A percentile compares a stretch with the other conserved stretches of the same genome.
Evolutionary conservation across 1,139 yeast genomes (phyloP).

Genomic region (Geotrichum australiense): DNA sequence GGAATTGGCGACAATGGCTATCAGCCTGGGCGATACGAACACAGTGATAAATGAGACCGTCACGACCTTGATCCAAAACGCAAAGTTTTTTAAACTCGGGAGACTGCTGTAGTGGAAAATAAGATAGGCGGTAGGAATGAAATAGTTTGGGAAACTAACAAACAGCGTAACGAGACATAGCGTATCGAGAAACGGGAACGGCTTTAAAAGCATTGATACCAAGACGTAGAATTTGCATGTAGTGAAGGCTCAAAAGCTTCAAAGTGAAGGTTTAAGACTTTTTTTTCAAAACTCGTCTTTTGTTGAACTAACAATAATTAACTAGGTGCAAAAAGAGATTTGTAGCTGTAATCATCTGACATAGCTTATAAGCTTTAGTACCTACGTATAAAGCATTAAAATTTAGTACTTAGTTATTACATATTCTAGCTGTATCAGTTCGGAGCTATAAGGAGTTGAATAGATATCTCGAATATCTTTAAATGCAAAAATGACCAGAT

Average conservation of each 20-base stretch:
- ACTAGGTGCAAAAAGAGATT: too few relatives aligned
- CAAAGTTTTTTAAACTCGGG: conserved; percentile 8
- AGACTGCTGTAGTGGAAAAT: conserved; percentile 17
- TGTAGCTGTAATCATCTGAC: too few relatives aligned
- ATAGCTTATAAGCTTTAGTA: too few relatives aligned
- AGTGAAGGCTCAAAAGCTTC: background rate
- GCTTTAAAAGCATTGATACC: conserved; percentile 7
- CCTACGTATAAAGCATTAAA: too few relatives aligned
- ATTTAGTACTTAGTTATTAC: too few relatives aligned
- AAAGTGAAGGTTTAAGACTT: background rate
- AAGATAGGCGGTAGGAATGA: conserved; percentile 28
- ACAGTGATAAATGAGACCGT: conserved; percentile 23
- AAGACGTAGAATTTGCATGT: background rate
- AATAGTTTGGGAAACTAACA: conserved; percentile 27
- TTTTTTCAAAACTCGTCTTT: too few relatives aligned
- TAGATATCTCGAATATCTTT: too few relatives aligned
- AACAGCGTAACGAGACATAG: conserved; percentile 30
- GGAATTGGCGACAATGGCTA: conserved; percentile 32
- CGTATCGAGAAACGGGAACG: conserved; percentile 31
- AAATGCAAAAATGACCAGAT: too few relatives aligned
- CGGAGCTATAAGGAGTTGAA: too few relatives aligned
- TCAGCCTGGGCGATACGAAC: conserved; percentile 26
- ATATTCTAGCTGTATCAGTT: too few relatives aligned
- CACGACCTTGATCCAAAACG: conserved; percentile 20
- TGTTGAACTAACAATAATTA: too few relatives aligned